Conservation (phyloP, 305 asterid genomes). For the Fraxinus ornus region DNA sequence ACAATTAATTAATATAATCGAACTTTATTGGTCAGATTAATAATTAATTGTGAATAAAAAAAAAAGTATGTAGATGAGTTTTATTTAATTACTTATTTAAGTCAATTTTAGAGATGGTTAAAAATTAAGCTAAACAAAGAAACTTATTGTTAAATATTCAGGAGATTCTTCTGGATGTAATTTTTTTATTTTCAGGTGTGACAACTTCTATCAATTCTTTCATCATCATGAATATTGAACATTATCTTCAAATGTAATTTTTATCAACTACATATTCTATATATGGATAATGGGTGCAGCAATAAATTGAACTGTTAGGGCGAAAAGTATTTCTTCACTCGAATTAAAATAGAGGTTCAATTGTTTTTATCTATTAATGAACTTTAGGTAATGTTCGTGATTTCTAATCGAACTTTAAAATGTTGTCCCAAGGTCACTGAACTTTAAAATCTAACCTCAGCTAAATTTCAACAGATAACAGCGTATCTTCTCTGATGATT, state of each 20-base stretch:
- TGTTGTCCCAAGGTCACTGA: too few relatives aligned
- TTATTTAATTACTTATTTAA: background rate
- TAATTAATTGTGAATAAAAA: background rate
- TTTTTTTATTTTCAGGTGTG: background rate
- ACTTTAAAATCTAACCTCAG: too few relatives aligned
- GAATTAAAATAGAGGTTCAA: too few relatives aligned
- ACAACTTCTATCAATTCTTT: background rate
- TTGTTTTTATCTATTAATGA: too few relatives aligned
- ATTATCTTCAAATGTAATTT: background rate
- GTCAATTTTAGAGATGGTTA: background rate
- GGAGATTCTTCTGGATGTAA: background rate
- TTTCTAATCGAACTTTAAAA: too few relatives aligned
- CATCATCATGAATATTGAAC: background rate
- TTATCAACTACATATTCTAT: background rate
- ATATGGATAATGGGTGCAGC: background rate
- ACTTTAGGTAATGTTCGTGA: too few relatives aligned
- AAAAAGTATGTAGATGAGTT: background rate
- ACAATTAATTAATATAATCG: background rate
- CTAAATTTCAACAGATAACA: too few relatives aligned
- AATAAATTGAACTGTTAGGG: background rate
- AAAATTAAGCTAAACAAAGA: background rate
- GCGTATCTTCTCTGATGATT: too few relatives aligned
- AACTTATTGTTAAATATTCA: background rate
- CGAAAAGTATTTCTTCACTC: background rate
- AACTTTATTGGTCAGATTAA: background rate